Evolutionary conservation across 441 rosid genomes (phyloP).

Genomic region (Hypseocharis bilobata): DNA sequence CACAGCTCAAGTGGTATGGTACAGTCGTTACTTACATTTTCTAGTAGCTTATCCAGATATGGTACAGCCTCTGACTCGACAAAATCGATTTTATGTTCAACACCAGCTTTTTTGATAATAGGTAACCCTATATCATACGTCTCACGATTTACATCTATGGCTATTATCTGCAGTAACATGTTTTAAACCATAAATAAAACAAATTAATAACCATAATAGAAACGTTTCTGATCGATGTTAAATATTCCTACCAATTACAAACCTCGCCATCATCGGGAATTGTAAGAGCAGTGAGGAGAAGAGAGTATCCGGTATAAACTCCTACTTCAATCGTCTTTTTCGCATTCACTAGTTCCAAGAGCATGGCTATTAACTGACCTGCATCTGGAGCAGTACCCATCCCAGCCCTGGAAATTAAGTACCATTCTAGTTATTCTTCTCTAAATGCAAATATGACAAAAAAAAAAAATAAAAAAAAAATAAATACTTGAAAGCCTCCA

Average conservation of each 20-base stretch:
- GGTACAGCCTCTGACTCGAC: conserved; percentile 36
- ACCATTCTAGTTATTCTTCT: too few species aligned
- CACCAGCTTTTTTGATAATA: conserved; percentile 38
- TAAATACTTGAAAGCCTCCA: too few species aligned
- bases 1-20: too few species aligned
- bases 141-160: conserved; percentile 32
- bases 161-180: conserved; percentile 29
- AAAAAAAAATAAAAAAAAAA: too few species aligned
- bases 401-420: conserved; percentile 15
- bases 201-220: not conserved
- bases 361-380: conserved; percentile 39
- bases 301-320: conserved; percentile 51
- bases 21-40: conserved; percentile 21
- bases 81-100: conserved; percentile 48
- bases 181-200: not conserved
- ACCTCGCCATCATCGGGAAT: conserved; percentile 45
- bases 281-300: conserved; percentile 50
- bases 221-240: too few species aligned
- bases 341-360: conserved; percentile 36
- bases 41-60: conserved; percentile 34
- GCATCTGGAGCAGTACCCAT: conserved; percentile 47
- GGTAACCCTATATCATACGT: conserved; percentile 42
- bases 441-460: too few species aligned
- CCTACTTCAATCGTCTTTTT: conserved; percentile 47
- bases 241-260: not conserved